Evolutionary conservation across 2,329 filamentous ascomycete genomes (phyloP).

Genomic region (Ploettnerulaceae sp.): DNA sequence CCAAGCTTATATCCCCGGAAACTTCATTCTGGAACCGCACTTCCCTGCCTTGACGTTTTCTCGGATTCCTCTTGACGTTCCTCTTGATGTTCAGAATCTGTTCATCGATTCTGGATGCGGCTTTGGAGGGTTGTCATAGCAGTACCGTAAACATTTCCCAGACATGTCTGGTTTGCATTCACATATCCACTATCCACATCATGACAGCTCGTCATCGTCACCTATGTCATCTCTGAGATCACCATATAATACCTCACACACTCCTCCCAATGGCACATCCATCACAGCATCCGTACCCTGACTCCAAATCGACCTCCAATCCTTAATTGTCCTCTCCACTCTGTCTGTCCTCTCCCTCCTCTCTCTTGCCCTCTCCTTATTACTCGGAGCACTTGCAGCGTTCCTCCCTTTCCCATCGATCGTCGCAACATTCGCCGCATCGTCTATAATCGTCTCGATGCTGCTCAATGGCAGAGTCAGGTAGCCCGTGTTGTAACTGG

Average conservation of each 20-base stretch:
- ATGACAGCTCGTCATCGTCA: constrained; percentile 54
- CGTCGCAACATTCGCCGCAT: constrained; percentile 78
- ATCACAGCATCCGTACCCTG: constrained; percentile 94
- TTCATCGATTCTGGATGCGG: constrained; percentile 23
- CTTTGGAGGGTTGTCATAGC: constrained; percentile 3
- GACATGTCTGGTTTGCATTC: too few relatives aligned
- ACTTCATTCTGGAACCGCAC: constrained; percentile 55
- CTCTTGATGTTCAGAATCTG: constrained; percentile 22
- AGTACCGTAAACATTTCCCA: too few relatives aligned
- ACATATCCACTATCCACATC: constrained; percentile 63
- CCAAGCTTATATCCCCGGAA: constrained; percentile 48
- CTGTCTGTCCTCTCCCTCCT: constrained; percentile 29
- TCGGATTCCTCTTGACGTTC: too few relatives aligned
- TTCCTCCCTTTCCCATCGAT: constrained; percentile 67
- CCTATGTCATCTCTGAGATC: constrained; percentile 40
- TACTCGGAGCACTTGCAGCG: constrained; percentile 14
- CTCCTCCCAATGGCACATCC: constrained; percentile 91
- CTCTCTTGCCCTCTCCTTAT: constrained; percentile 34
- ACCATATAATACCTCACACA: constrained; percentile 91
- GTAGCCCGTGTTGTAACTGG: constrained; percentile 83
- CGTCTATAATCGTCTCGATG: constrained; percentile 88
- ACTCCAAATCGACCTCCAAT: constrained; percentile 85
- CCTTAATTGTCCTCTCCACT: constrained; percentile 30
- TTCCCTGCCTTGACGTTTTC: constrained; percentile 48
- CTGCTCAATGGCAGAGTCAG: constrained; percentile 75